Evolutionary conservation across 495 filamentous ascomycete genomes (phyloP).

Genomic region (Podospora australis): DNA sequence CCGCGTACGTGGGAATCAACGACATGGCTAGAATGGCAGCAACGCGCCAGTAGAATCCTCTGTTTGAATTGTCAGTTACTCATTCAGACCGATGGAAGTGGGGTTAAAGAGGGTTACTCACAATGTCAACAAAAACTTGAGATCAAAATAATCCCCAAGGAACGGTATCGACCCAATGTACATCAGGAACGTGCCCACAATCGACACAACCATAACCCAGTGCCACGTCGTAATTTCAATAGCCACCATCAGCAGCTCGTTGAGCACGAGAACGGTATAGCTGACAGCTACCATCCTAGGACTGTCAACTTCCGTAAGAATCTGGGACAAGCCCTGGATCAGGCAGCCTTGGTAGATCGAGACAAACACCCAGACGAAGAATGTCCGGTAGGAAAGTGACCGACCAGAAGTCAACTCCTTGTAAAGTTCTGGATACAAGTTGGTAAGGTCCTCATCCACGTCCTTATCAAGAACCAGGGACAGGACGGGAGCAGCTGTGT

Average conservation of each 20-base stretch:
- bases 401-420: constrained; percentile 84
- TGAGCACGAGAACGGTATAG: constrained; percentile 87
- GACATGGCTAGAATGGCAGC: constrained; percentile 69
- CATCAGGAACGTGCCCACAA: constrained; percentile 71
- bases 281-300: constrained; percentile 79
- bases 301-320: constrained; percentile 68
- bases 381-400: constrained; percentile 83
- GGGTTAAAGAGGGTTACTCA: constrained; percentile 29
- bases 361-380: constrained; percentile 95
- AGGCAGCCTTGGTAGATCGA: constrained; percentile 91
- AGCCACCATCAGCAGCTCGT: constrained; percentile 95
- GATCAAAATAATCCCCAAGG: constrained; percentile 82
- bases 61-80: constrained; percentile 20
- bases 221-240: constrained; percentile 98
- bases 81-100: too few relatives aligned
- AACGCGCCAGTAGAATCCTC: constrained; percentile 87
- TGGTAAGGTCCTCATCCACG: constrained; percentile 86
- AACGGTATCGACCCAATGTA: constrained; percentile 85
- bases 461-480: constrained; percentile 94
- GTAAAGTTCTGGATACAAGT: constrained; percentile 95
- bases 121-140: constrained; percentile 66
- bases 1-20: constrained; percentile 78
- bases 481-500: constrained; percentile 91
- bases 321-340: constrained; percentile 86
- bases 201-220: constrained; percentile 77